Percentiles rank a stretch among this genome's conserved stretches.
Conservation (phyloP, 345 rosid genomes). For the Tarenaya hassleriana region DNA sequence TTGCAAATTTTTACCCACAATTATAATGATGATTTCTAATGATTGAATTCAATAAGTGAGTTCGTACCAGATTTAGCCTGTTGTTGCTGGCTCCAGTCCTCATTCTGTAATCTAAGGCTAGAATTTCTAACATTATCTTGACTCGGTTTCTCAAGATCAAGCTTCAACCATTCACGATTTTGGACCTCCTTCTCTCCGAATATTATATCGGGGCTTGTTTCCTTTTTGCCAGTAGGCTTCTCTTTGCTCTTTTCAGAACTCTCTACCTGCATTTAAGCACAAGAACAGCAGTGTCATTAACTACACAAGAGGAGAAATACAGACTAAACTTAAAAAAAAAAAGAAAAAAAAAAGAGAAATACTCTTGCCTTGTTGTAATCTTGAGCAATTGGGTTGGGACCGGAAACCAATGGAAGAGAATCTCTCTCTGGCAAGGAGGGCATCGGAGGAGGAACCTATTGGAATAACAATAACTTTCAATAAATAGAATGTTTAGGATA, state of each 20-base stretch:
- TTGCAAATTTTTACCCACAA: slow-evolving; percentile 3
- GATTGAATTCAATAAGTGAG: slow-evolving; percentile 2
- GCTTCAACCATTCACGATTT: slow-evolving; percentile 26
- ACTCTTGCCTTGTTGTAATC: slow-evolving; percentile 24
- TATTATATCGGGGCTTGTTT: slow-evolving; percentile 10
- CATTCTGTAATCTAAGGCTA: slow-evolving; percentile 19
- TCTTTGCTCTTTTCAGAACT: slow-evolving; percentile 21
- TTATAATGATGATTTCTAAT: slow-evolving; percentile 8
- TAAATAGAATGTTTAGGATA: slow-evolving; percentile 24
- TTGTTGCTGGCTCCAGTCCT: slow-evolving; percentile 27
- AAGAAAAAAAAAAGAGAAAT: too few species aligned
- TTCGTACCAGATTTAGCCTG: slow-evolving; percentile 32
- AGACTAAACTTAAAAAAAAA: too few species aligned
- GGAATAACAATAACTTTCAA: slow-evolving; percentile 23
- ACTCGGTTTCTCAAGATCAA: slow-evolving; percentile 36
- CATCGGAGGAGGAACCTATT: slow-evolving; percentile 46
- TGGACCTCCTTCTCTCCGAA: slow-evolving; percentile 20
- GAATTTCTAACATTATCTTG: slow-evolving; percentile 25
- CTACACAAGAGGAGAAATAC: slow-evolving; percentile 4
- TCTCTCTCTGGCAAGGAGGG: slow-evolving; percentile 29
- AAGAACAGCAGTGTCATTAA: slow-evolving; percentile 11
- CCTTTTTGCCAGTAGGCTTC: slow-evolving; percentile 21
- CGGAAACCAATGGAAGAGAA: slow-evolving; percentile 20
- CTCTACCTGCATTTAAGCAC: slow-evolving; percentile 17
- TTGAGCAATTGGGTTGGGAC: slow-evolving; percentile 17